A percentile compares a stretch with the other conserved stretches of the same genome.
phyloP scores from a whole-genome alignment of 305 asterid species.

The Rubia peregrina region DNA sequence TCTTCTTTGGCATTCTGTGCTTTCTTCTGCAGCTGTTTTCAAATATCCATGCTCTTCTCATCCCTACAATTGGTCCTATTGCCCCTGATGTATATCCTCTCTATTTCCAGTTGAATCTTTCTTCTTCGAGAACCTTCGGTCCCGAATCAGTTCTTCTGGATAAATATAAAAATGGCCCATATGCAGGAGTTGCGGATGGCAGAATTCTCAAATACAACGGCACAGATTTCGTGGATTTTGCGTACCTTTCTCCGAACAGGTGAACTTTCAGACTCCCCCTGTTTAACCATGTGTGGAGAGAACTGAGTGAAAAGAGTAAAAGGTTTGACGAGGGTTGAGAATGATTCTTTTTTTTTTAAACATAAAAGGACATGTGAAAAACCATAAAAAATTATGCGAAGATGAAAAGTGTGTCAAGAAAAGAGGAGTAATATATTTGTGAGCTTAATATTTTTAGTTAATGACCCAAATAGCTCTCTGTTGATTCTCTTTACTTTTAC shows the following conservation, averaged over 20 bases:
- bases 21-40: neutral
- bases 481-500: no score
- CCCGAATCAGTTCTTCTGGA: neutral
- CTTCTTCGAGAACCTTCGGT: neutral
- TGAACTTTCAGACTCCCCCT: neutral
- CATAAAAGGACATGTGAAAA: no score
- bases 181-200: neutral
- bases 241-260: neutral
- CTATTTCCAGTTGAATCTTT: neutral
- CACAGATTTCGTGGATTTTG: neutral
- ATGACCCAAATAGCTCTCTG: no score
- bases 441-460: no score
- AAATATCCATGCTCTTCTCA: neutral
- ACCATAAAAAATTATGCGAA: no score
- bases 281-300: neutral
- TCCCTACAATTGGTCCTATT: neutral
- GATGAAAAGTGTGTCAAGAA: no score
- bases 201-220: constrained; percentile 8
- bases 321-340: no score
- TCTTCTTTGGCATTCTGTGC: neutral
- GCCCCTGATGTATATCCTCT: neutral
- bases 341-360: no score
- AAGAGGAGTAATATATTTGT: no score
- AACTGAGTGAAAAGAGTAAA: no score
- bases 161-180: neutral